phyloP scores from a whole-genome alignment of 2,329 filamentous ascomycete species.

The Aspergillus glaucus region DNA sequence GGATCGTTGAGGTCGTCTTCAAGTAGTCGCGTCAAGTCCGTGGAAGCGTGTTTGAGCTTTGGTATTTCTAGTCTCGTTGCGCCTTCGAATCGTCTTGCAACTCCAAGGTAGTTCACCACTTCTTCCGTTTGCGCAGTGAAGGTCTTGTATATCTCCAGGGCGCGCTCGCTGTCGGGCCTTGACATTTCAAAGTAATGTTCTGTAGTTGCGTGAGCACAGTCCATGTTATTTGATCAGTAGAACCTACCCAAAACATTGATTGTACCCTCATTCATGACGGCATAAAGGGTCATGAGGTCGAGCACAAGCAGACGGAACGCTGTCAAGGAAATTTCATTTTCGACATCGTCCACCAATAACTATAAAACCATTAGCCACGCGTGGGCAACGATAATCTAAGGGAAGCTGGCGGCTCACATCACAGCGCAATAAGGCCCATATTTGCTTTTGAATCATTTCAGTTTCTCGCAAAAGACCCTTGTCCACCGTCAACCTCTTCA shows the following conservation, averaged over 20 bases:
- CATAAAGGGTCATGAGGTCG: constrained; percentile 83
- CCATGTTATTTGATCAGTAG: background rate
- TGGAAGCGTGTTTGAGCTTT: constrained; percentile 93
- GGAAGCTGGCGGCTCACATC: constrained; percentile 57
- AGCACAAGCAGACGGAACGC: constrained; percentile 87
- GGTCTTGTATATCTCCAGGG: constrained; percentile 82
- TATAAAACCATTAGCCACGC: constrained; percentile 31
- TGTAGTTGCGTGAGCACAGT: constrained; percentile 27
- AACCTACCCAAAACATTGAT: constrained; percentile 86
- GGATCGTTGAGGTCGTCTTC: constrained; percentile 93
- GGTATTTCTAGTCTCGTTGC: constrained; percentile 91
- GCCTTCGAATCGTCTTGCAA: constrained; percentile 84
- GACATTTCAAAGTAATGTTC: constrained; percentile 99
- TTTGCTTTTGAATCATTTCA: constrained; percentile 81
- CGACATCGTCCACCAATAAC: constrained; percentile 80
- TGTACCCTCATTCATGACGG: constrained; percentile 91
- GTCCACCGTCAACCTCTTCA: constrained; percentile 81
- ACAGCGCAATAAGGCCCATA: constrained; percentile 78
- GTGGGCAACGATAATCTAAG: background rate
- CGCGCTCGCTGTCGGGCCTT: constrained; percentile 82
- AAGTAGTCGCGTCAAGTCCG: constrained; percentile 78
- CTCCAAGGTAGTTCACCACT: constrained; percentile 81
- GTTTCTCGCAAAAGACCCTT: constrained; percentile 91
- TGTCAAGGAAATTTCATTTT: constrained; percentile 94
- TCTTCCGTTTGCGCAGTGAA: constrained; percentile 90